Base-by-base conservation (phyloP, 768 basidiomycete genomes). In the Leccinum sublutescens region DNA sequence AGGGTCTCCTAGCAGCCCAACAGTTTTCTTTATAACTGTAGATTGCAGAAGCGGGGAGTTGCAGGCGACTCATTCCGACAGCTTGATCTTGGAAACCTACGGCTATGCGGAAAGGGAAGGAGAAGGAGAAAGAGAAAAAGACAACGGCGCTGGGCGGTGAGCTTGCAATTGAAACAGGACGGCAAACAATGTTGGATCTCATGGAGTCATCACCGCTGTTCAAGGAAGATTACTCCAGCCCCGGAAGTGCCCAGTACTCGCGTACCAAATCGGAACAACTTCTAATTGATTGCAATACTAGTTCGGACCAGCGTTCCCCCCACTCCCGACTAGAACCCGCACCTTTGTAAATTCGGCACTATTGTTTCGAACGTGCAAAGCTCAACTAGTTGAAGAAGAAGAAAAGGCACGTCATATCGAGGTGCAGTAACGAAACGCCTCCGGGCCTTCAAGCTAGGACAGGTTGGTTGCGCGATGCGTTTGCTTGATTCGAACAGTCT, bases 401-500 rank as follows among this genome's bases (percentile, higher is more conserved):
- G 15, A 43, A 43, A n/a, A n/a, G 9, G 40, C 40, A n/a, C 10
- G n/a, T 43, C 40, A 2, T 43, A 43, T 43, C 15, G 40, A 45
- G 43, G 11, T 45, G 43, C 43, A 45, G 7, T n/a, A 45, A 45
- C 19, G n/a, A 12, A 45, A 19, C 2, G 43, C 43, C 11, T 45
- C 19, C 5, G 19, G 43, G 43, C 43, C 19, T 19, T 45, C 43
- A 11, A 45, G 19, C n/a, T 45, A 19, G 40, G 5, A 45, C 4
- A 19, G 43, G 43, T n/a, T 45, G 19, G 43, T 45, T 10, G 43
- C 19, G 43, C 43, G 43, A 21, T 45, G 27, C 21, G 21, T 55
- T 17, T 6, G n/a, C 43, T 55, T 51, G 43, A 61, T 52, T 50
- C 43, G 40, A 61, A 27, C 5, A 55, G 54, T 47, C 48, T 53